Conservation (phyloP, 257 asterid genomes). For the Nicotiana tomentosiformis region DNA sequence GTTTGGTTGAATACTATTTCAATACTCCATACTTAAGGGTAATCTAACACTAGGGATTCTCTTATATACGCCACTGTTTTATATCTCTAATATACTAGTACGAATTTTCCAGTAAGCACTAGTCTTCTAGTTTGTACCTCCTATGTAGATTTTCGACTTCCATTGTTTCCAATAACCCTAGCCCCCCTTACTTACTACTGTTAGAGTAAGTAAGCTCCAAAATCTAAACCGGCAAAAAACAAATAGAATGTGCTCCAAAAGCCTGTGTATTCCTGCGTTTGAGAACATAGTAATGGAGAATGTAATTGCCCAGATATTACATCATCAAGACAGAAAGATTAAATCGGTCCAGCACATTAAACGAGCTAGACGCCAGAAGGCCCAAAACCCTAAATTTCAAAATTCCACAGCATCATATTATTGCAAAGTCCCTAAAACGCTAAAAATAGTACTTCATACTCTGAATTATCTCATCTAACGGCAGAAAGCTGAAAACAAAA, state of each 20-base stretch:
- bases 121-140: no score
- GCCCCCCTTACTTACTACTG: no score
- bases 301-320: neutral
- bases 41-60: no score
- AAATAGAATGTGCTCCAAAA: neutral
- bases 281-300: neutral
- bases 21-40: no score
- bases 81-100: no score
- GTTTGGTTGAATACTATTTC: no score
- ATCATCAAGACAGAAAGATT: neutral
- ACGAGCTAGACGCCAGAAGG: neutral
- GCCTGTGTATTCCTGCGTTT: neutral
- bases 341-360: neutral
- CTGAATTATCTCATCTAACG: neutral
- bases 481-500: neutral
- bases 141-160: no score
- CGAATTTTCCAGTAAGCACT: no score
- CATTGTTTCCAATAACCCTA: no score
- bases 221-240: neutral
- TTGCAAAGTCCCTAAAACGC: neutral
- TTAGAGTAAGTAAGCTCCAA: neutral
- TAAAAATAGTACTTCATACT: neutral
- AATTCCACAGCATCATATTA: neutral
- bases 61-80: no score
- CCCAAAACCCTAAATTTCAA: neutral